Conservation (phyloP, 2,329 filamentous ascomycete species). For the Xylariaceae sp. region DNA sequence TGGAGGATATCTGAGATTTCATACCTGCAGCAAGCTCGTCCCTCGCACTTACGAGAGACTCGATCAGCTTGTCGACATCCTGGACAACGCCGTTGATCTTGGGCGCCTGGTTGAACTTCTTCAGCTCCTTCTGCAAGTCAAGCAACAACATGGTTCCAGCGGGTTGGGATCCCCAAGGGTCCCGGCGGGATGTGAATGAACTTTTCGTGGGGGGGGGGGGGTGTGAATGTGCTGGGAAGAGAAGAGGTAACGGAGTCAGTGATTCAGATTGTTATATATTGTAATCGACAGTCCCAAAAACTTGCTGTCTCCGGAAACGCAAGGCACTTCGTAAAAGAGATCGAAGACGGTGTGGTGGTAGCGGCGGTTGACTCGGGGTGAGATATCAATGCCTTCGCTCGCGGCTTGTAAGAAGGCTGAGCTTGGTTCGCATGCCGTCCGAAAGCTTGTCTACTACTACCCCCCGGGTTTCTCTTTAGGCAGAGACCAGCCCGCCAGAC, state of each 20-base stretch:
- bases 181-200: background rate
- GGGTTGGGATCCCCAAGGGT: background rate
- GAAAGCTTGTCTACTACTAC: background rate
- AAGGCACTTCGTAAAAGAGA: background rate
- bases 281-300: background rate
- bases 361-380: background rate
- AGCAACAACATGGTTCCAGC: constrained; percentile 40
- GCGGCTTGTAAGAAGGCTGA: constrained; percentile 2
- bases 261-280: background rate
- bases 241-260: background rate
- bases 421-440: constrained; percentile 10
- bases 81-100: constrained; percentile 66
- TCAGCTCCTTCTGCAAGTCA: constrained; percentile 65
- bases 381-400: constrained; percentile 9
- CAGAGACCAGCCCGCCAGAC: background rate
- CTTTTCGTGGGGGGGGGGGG: background rate
- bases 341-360: background rate
- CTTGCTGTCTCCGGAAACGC: background rate
- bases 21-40: constrained; percentile 68
- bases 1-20: background rate
- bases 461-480: background rate
- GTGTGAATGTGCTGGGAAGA: background rate
- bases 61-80: constrained; percentile 79
- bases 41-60: constrained; percentile 67
- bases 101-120: constrained; percentile 62